Evolutionary conservation across 2,329 filamentous ascomycete genomes (phyloP).

Genomic region (Cladosporium sp.): DNA sequence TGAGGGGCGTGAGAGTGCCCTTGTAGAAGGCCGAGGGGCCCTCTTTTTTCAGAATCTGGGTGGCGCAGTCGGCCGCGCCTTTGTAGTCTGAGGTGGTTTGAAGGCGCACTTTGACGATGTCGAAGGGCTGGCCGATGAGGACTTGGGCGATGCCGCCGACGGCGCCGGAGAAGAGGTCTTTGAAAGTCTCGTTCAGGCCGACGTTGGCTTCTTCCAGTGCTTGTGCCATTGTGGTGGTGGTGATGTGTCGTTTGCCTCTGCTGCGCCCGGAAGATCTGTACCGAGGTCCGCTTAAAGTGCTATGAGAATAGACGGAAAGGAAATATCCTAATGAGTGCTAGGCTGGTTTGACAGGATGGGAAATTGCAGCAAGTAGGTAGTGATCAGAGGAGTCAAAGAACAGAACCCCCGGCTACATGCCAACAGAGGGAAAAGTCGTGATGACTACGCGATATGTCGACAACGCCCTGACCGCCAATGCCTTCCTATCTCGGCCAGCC

Average conservation of each 20-base stretch:
- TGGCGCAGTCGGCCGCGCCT: slow-evolving; percentile 73
- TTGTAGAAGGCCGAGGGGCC: slow-evolving; percentile 95
- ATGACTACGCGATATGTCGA: slow-evolving; percentile 10
- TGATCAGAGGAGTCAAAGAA: not conserved
- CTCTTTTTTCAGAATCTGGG: slow-evolving; percentile 80
- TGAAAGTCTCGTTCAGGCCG: slow-evolving; percentile 51
- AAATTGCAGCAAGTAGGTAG: not conserved
- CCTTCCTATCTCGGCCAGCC: slow-evolving; percentile 7
- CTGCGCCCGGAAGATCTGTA: not conserved
- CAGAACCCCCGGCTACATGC: too few relatives aligned
- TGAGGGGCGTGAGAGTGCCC: slow-evolving; percentile 85
- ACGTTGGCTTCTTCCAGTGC: slow-evolving; percentile 37
- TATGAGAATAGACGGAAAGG: not conserved
- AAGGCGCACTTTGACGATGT: slow-evolving; percentile 96
- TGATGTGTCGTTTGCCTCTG: not conserved
- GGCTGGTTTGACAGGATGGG: not conserved
- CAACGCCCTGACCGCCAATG: slow-evolving; percentile 4
- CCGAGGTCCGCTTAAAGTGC: not conserved
- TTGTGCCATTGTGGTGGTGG: slow-evolving; percentile 29
- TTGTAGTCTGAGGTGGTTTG: slow-evolving; percentile 83
- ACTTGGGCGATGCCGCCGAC: slow-evolving; percentile 92
- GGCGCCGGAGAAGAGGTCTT: slow-evolving; percentile 88
- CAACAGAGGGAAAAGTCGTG: not conserved
- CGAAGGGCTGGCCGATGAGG: slow-evolving; percentile 71
- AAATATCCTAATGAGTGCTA: not conserved